Percentiles rank a stretch among this genome's conserved stretches.
These are phyloP conservation scores for Podaxis sp. DNA, from an alignment of 768 basidiomycete species.

Conservation along the genomic window DNA sequence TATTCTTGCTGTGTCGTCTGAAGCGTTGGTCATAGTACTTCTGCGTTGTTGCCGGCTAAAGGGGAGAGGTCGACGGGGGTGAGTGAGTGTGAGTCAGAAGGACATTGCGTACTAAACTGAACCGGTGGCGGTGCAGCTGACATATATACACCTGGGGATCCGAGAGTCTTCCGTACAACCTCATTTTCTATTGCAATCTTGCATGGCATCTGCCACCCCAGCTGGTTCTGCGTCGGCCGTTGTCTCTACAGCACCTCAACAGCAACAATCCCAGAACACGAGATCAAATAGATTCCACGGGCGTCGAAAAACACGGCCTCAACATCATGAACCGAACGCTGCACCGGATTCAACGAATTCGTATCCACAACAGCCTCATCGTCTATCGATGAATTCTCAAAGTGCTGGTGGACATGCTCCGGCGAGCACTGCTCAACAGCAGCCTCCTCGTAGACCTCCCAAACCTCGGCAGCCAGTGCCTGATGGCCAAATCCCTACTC, in stretches of 20 bases:
- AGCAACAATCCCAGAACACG: not conserved
- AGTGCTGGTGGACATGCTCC: not conserved
- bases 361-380: not conserved
- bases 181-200: not conserved
- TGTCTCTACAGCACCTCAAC: not conserved
- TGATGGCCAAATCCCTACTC: not conserved
- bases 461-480: not conserved
- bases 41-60: not conserved
- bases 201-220: constrained; percentile 7
- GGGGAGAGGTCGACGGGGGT: not conserved
- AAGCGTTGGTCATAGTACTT: not conserved
- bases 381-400: not conserved
- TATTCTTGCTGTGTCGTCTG: not conserved
- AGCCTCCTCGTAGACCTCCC: not conserved
- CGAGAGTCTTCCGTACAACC: not conserved
- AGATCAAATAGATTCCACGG: not conserved
- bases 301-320: constrained; percentile 8
- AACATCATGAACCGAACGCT: not conserved
- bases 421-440: not conserved
- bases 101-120: not conserved
- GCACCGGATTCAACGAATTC: not conserved
- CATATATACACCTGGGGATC: not conserved
- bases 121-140: constrained; percentile 12
- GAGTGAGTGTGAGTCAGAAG: not conserved
- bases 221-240: not conserved